A percentile compares a stretch with the other conserved stretches of the same genome.
phyloP scores from a whole-genome alignment of 805 yeast genomes.

The Starmera amethionina region DNA sequence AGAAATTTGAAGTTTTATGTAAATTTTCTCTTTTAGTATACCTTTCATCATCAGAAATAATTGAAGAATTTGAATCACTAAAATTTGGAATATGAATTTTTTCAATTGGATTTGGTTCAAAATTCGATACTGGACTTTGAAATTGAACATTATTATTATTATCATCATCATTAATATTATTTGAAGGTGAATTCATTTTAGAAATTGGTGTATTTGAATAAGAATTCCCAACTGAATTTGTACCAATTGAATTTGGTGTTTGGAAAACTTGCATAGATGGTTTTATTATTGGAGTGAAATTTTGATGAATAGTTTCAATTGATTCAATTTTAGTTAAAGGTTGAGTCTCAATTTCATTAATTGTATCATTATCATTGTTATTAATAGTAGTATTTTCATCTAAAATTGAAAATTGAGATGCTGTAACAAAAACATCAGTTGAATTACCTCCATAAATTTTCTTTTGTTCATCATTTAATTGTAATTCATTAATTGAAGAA shows the following conservation, averaged over 20 bases:
- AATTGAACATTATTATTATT: too few relatives aligned
- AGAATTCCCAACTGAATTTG: too few relatives aligned
- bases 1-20: background rate
- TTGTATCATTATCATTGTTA: too few relatives aligned
- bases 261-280: too few relatives aligned
- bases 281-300: too few relatives aligned
- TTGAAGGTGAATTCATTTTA: too few relatives aligned
- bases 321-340: too few relatives aligned
- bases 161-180: too few relatives aligned
- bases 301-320: too few relatives aligned
- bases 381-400: conserved; percentile 1
- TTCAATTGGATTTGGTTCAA: conserved; percentile 7
- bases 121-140: background rate
- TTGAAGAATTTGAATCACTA: conserved; percentile 1
- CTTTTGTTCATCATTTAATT: conserved; percentile 1
- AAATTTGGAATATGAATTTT: conserved; percentile 2
- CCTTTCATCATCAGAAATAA: conserved; percentile 6
- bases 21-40: conserved; percentile 11
- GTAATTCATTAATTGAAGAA: conserved; percentile 15
- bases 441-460: conserved; percentile 11
- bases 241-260: too few relatives aligned
- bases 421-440: conserved; percentile 28
- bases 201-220: too few relatives aligned
- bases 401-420: conserved; percentile 24
- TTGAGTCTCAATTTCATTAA: too few relatives aligned